phyloP scores from a whole-genome alignment of 345 rosid genomes.

The Hypericum perforatum region DNA sequence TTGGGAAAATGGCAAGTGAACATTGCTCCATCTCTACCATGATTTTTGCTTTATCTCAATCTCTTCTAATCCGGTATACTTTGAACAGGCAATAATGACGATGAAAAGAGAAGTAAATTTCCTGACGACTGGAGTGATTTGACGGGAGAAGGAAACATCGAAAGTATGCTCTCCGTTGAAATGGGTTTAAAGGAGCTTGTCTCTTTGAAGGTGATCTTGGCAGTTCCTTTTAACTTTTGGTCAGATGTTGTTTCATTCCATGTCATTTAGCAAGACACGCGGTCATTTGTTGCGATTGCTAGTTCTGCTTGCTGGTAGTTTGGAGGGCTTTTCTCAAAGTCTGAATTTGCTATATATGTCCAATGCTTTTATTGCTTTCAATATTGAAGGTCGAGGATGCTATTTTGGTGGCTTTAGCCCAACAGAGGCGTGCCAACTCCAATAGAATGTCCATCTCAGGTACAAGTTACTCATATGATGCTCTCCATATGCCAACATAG shows the following conservation, averaged over 20 bases:
- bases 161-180: slow-evolving; percentile 3
- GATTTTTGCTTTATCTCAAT: neutral
- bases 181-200: slow-evolving; percentile 5
- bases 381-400: slow-evolving; percentile 22
- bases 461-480: slow-evolving; percentile 15
- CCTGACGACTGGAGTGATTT: neutral
- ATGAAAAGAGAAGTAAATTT: slow-evolving; percentile 10
- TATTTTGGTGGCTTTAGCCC: slow-evolving; percentile 24
- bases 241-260: neutral
- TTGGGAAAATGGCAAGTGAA: slow-evolving; percentile 61
- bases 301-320: neutral
- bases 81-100: slow-evolving; percentile 15
- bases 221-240: neutral
- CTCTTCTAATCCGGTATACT: neutral
- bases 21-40: neutral
- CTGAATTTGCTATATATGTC: neutral
- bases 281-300: too few relatives aligned
- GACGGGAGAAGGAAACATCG: slow-evolving; percentile 1
- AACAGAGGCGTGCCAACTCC: slow-evolving; percentile 36
- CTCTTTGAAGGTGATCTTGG: neutral
- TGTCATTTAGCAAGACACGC: neutral
- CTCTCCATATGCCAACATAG: neutral
- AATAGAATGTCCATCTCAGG: slow-evolving; percentile 58
- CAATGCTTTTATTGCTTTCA: neutral
- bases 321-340: neutral